Base-by-base conservation (phyloP, 2,329 filamentous ascomycete genomes). In the Diaporthe citriasiana region DNA sequence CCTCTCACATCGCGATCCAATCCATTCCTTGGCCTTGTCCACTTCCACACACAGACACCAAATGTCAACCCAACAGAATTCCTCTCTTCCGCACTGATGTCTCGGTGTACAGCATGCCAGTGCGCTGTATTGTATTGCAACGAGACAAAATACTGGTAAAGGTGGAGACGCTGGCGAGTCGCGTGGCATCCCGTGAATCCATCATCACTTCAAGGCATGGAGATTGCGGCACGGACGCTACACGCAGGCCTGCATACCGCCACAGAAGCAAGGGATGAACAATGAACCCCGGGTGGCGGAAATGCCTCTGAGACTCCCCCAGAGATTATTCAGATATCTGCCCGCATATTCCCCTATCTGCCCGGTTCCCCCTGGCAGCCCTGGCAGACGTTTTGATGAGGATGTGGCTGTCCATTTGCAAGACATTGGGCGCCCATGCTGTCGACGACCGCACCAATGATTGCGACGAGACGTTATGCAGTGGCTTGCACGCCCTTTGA, bases 61-160 rank as follows among this genome's bases (percentile, higher is more conserved):
- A 25, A 38, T 25, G 12, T 19, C 45, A 50, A 68, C 47, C 63
- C 47, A 51, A 27, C 47, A 51, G n/a, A 53, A 68, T 40, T 68
- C 47, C 63, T 47, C 47, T 68, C 63, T 68, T 68, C 63, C 63
- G 63, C 63, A 68, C 63, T 68, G 33, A 45, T 68, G 63, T 68
- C 63, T 68, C 63, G 47, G 22, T 9, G 63, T 9, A 40, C 47
- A 68, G 19, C 63, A 53, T 68, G 63, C 63, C 63, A 68, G 63
- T 68, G 63, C 63, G 33, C 47, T 40, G 45, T 68, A 68, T 68
- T 53, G 63, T 27, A 68, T 68, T 68, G 50, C 42, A 40, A 30
- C 63, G n/a, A 68, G 63, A 68, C 63, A 68, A 17, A 40, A 68
- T 40, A 25, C 40, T 47, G 40, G 15, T 8, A 33, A 33, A 10